Evolutionary conservation across 1,284 basidiomycete genomes (phyloP).

Genomic region (Tilletia setariae): DNA sequence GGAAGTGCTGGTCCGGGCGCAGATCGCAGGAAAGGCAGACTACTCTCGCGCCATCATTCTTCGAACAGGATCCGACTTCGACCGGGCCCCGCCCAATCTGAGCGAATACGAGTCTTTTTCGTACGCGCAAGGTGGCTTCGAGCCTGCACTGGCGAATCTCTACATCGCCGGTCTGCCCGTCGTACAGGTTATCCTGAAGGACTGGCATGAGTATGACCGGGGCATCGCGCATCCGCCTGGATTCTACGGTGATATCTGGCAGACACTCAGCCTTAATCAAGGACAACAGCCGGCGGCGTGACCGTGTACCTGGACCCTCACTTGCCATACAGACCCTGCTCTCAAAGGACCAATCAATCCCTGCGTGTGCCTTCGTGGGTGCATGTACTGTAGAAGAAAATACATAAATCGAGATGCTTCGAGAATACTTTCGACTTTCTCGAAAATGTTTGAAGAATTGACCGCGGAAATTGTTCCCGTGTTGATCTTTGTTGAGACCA

Average conservation of each 20-base stretch:
- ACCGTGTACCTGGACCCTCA: too few species aligned
- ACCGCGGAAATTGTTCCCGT: too few species aligned
- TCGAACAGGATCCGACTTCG: slow-evolving; percentile 51
- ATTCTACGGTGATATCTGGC: slow-evolving; percentile 9
- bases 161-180: neutral
- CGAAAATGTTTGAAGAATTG: too few species aligned
- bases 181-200: neutral
- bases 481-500: too few species aligned
- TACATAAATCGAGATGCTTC: too few species aligned
- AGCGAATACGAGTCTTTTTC: neutral
- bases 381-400: too few species aligned
- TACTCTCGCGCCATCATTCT: slow-evolving; percentile 59
- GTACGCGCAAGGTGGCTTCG: neutral
- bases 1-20: slow-evolving; percentile 58
- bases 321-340: too few species aligned
- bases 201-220: neutral
- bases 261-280: neutral
- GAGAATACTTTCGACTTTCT: too few species aligned
- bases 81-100: neutral
- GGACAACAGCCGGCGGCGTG: neutral
- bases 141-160: neutral
- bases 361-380: too few species aligned
- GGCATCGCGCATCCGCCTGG: slow-evolving; percentile 2
- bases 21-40: slow-evolving; percentile 56
- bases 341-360: too few species aligned